Percentiles rank a stretch among this genome's conserved stretches.
These are phyloP conservation scores for Penicillium thymicola DNA, from an alignment of 2,329 filamentous ascomycete genomes.

Conservation along the genomic window DNA sequence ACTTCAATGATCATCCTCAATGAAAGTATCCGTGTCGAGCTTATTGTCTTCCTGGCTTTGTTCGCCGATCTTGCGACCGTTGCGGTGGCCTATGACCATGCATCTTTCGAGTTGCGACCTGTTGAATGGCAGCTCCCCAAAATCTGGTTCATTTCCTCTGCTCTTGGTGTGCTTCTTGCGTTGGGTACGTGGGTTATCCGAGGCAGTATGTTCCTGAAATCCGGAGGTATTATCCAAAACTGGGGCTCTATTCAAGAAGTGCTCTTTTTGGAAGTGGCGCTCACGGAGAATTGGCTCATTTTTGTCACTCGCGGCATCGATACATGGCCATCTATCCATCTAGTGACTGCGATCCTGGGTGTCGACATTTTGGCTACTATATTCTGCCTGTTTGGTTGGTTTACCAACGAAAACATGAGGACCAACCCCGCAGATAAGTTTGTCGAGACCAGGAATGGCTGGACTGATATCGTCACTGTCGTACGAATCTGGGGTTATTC, in stretches of 20 bases:
- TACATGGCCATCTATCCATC: constrained; percentile 70
- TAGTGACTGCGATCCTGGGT: constrained; percentile 66
- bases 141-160: constrained; percentile 67
- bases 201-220: constrained; percentile 65
- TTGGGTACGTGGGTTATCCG: constrained; percentile 71
- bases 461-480: constrained; percentile 56
- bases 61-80: constrained; percentile 79
- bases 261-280: constrained; percentile 83
- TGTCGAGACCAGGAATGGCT: constrained; percentile 48
- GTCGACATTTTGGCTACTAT: constrained; percentile 70
- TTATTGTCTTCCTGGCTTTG: constrained; percentile 75
- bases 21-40: constrained; percentile 69
- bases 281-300: constrained; percentile 95
- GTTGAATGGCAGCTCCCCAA: constrained; percentile 81
- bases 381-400: constrained; percentile 74
- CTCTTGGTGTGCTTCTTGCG: constrained; percentile 65
- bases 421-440: constrained; percentile 28
- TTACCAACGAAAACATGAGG: constrained; percentile 52
- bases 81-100: constrained; percentile 78
- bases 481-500: constrained; percentile 52
- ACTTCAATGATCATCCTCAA: constrained; percentile 78
- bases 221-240: constrained; percentile 71
- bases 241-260: constrained; percentile 73
- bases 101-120: constrained; percentile 71
- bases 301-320: constrained; percentile 84